Base-by-base conservation (phyloP, 768 basidiomycete species). In the Tephrocybe sp. region DNA sequence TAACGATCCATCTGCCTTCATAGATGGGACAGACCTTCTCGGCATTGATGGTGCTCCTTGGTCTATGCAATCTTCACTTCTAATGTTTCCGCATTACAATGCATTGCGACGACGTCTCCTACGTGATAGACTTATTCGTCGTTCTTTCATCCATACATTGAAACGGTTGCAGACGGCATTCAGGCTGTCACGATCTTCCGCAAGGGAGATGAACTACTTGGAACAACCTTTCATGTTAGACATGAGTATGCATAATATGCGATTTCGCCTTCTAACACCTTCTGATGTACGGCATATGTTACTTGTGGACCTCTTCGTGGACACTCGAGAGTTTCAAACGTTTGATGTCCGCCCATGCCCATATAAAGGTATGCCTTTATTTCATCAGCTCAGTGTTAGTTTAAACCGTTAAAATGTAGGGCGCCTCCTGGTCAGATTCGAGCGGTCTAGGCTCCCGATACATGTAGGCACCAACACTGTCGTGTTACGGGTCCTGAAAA, bases 171-270 rank as follows among this genome's bases (percentile, higher is more conserved):
- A 7, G n/a, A 23, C 7, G 26, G 30, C 11, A 10, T 30, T 14
- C n/a, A n/a, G 12, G 11, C 9, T 43, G 26, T 14, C 13, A n/a
- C 26, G 22, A 31, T 30, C 17, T 5, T 32, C 20, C 9, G 1
- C 5, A 1, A 11, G 26, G 12, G 42, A 43, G 13, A 43, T 31
- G 42, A 30, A 32, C 30, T 43, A 43, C 42, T 16, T 43, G 13
- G 42, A 43, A 23, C 42, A 43, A 32, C 42, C 42, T n/a, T 43
- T 43, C n/a, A 17, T 43, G 42, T 43, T 14, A 10, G 14, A 43
- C 30, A 30, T 43, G 42, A 16, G 5, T 17, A 1, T 10, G 14
- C 5, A 14, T 6, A 10, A 5, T n/a, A 6, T 16, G 7, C 11
- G 11, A 31, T 32, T 43, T 23, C 23, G 26, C 10, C 5, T 31